Base-by-base conservation (phyloP, 805 yeast species). In the Pichia ethanolica region DNA sequence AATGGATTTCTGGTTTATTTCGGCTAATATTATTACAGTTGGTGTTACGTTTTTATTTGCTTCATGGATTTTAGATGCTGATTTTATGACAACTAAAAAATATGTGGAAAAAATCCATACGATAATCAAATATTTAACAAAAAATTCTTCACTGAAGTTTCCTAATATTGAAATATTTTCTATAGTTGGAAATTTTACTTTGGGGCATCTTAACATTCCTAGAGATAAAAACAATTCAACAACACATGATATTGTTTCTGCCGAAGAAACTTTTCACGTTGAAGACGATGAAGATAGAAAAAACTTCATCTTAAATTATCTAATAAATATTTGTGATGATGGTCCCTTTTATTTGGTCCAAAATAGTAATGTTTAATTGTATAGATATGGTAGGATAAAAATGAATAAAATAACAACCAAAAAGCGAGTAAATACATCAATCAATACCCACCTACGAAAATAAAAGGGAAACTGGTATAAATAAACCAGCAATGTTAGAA, bases 1-100 rank as follows among this genome's bases (percentile, higher is more conserved):
- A 26, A 28, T 41, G n/a, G 42, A 38, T 39, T 42, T 35, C 26
- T 48, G 39, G 51, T 35, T 33, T 14, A n/a, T 34, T 35, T 43
- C 44, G 32, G 10, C 38, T 33, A 47, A 35, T 12, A 30, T 34
- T 34, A 14, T 32, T 44, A 46, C 45, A 20, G 45, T 41, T 28
- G 14, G 42, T 25, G 42, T 35, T n/a, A 44, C 46, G 3, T 44
- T 34, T 39, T 36, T 35, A 14, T 45, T 42, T 48, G n/a, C 39
- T 26, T 26, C 39, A 9, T 39, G 42, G 42, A 28, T 34, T 27
- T 30, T 46, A 20, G n/a, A 35, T 26, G 10, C 38, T 25, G 39
- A 30, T 25, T 36, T 45, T 4, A 42, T 5, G 8, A 30, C 36
- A 5, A 36, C 39, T 11, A 25, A 44, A 35, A 13, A 8, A 1